These are phyloP conservation scores for Phaeoacremonium minimum DNA, from an alignment of 2,329 filamentous ascomycete genomes.

Conservation along the genomic window DNA sequence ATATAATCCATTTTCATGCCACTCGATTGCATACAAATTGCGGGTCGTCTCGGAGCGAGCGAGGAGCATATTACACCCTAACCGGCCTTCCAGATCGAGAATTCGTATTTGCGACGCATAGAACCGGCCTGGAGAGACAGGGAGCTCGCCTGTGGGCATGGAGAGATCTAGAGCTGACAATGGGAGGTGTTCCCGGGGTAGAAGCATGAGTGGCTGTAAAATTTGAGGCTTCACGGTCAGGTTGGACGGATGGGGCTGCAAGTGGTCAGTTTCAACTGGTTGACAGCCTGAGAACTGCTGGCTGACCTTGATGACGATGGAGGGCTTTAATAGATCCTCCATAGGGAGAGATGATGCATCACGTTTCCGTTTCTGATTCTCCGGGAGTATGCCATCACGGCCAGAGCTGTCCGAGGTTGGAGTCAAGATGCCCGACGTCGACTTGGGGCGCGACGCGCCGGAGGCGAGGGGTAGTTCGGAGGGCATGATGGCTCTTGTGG, in stretches of 20 bases:
- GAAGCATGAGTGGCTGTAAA: conserved; percentile 56
- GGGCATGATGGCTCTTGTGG: conserved; percentile 23
- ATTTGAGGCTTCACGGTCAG: conserved; percentile 48
- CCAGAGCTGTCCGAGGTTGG: conserved; percentile 31
- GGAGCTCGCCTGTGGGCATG: conserved; percentile 43
- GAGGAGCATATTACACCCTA: conserved; percentile 55
- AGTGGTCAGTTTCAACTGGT: no score
- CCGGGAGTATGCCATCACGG: conserved; percentile 21
- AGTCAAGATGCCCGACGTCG: conserved; percentile 27
- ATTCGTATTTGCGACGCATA: conserved; percentile 61
- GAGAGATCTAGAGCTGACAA: conserved; percentile 59
- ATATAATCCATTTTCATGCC: conserved; percentile 57
- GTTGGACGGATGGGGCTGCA: conserved; percentile 51
- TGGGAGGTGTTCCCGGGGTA: conserved; percentile 56
- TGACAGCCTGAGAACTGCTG: conserved; percentile 3
- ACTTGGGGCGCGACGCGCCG: conserved; percentile 46
- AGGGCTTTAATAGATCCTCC: conserved; percentile 45
- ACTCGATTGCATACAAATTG: conserved; percentile 60
- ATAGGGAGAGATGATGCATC: conserved; percentile 33
- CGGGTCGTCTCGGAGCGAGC: conserved; percentile 53
- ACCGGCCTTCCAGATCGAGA: conserved; percentile 59
- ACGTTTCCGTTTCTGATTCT: conserved; percentile 27
- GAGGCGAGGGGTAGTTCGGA: conserved; percentile 19
- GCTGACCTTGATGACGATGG: conserved; percentile 47
- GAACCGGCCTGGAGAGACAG: conserved; percentile 39